phyloP scores from a whole-genome alignment of 495 filamentous ascomycete species.

The Penicillium atrosanguineum region DNA sequence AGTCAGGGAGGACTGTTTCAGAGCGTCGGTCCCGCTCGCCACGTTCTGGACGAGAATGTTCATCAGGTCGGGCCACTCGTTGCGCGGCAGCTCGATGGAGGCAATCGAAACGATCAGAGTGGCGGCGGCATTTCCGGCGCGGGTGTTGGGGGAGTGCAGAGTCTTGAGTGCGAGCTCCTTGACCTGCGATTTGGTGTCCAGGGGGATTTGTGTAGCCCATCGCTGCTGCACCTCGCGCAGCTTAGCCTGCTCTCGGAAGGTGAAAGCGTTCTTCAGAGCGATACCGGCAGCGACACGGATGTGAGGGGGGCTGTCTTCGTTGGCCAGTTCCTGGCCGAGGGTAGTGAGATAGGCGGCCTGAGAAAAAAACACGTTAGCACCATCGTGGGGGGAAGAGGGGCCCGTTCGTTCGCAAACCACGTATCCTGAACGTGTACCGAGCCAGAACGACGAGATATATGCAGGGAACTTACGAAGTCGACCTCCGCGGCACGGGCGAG shows the following conservation, averaged over 20 bases:
- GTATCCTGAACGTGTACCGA: not conserved
- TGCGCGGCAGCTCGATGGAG: conserved; percentile 85
- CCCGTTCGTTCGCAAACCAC: not conserved
- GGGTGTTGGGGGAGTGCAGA: conserved; percentile 67
- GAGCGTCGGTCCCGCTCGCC: conserved; percentile 73
- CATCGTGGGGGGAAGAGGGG: not conserved
- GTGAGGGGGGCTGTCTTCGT: conserved; percentile 76
- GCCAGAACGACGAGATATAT: conserved; percentile 4
- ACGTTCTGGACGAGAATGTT: conserved; percentile 83
- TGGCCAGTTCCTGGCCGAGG: conserved; percentile 87
- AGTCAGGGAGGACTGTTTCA: conserved; percentile 91
- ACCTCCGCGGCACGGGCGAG: conserved; percentile 85
- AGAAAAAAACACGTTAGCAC: conserved; percentile 10
- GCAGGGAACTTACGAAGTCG: conserved; percentile 77
- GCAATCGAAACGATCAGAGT: conserved; percentile 95
- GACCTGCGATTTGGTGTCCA: conserved; percentile 75
- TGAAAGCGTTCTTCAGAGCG: conserved; percentile 95
- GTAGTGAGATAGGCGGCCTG: conserved; percentile 88
- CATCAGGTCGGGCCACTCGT: conserved; percentile 97
- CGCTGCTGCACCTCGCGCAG: conserved; percentile 83
- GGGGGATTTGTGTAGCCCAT: conserved; percentile 81
- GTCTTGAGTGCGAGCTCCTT: conserved; percentile 87
- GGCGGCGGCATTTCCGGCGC: conserved; percentile 84
- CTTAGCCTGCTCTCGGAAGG: conserved; percentile 81
- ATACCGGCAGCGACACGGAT: conserved; percentile 93